Conservation (phyloP, 139 green algal genomes). For the Coccomyxa sp. region DNA sequence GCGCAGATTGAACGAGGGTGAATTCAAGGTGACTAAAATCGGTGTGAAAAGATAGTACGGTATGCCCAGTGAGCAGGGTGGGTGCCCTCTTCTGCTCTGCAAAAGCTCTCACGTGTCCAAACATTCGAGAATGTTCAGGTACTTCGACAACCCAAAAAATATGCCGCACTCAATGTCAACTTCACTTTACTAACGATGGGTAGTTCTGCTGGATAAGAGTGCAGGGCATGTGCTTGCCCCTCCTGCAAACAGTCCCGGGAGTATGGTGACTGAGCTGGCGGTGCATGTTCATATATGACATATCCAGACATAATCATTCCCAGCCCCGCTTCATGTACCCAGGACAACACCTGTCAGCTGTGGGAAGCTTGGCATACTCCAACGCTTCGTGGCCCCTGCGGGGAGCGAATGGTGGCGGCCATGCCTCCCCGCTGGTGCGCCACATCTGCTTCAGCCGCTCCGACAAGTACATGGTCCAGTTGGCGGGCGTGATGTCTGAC, state of each 20-base stretch:
- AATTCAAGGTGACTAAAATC: not conserved
- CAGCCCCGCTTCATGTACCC: no score
- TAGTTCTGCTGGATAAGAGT: no score
- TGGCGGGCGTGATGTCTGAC: not conserved
- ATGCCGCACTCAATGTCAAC: not conserved
- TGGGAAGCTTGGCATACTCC: constrained; percentile 14
- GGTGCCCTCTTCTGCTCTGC: no score
- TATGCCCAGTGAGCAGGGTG: not conserved
- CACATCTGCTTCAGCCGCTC: constrained; percentile 10
- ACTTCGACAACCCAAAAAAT: not conserved
- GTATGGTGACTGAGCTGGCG: no score
- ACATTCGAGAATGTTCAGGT: not conserved
- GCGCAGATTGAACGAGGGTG: not conserved
- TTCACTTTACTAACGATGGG: no score
- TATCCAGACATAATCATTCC: no score
- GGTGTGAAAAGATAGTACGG: not conserved
- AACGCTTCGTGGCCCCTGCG: not conserved
- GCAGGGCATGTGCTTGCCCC: no score
- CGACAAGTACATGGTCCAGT: constrained; percentile 13
- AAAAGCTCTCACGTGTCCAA: not conserved
- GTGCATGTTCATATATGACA: no score
- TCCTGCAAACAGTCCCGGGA: no score
- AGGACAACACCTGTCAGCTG: constrained; percentile 3
- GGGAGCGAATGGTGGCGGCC: constrained; percentile 3
- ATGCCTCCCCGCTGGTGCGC: not conserved